These are phyloP conservation scores for Saccharomyces jurei DNA, from an alignment of 805 yeast species.

Conservation along the genomic window DNA sequence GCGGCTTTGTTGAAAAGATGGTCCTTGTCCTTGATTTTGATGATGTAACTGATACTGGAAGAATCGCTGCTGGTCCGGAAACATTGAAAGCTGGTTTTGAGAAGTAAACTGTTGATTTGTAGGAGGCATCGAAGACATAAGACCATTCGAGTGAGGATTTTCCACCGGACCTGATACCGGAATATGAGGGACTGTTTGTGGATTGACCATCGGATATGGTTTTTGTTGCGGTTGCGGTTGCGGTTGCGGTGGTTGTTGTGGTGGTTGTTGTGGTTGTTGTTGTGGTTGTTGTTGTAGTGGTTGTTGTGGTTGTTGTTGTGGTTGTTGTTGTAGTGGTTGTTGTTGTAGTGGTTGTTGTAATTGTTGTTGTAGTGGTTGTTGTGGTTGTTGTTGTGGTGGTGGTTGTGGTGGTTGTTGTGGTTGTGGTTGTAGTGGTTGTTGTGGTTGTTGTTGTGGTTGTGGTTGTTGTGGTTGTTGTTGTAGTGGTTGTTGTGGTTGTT, in stretches of 20 bases:
- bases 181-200: background rate
- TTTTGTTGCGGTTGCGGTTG: constrained; percentile 2
- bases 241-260: constrained; percentile 2
- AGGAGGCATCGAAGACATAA: background rate
- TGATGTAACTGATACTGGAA: background rate
- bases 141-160: background rate
- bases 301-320: constrained; percentile 10
- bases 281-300: constrained; percentile 10
- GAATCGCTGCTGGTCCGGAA: background rate
- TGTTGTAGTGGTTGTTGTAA: constrained; percentile 17
- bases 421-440: constrained; percentile 5
- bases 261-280: constrained; percentile 6
- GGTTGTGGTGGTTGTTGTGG: constrained; percentile 2
- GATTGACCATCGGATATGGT: background rate
- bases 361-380: background rate
- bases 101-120: background rate
- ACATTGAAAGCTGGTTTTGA: background rate
- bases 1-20: background rate
- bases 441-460: constrained; percentile 8
- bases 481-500: constrained; percentile 19
- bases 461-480: constrained; percentile 9
- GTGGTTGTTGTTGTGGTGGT: constrained; percentile 4
- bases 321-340: constrained; percentile 21
- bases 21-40: background rate
- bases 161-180: background rate